Conservation (phyloP, 1,139 yeast genomes). For the Candida dubliniensis region DNA sequence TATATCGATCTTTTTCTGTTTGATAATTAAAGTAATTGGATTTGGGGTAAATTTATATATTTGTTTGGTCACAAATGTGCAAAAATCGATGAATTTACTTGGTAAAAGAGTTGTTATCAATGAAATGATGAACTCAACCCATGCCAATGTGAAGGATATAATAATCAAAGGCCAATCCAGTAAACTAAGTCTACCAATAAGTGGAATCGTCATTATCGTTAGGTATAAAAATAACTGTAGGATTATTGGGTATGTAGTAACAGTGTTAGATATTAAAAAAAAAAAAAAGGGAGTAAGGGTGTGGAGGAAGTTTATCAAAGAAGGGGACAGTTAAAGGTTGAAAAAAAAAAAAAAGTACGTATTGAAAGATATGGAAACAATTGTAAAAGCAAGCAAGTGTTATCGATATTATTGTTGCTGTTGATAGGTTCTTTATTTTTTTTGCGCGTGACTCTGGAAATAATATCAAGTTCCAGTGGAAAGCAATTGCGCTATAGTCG, state of each 20-base stretch:
- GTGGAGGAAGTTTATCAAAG: background rate
- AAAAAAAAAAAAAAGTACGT: no score
- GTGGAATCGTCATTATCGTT: slow-evolving; percentile 34
- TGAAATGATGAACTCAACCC: slow-evolving; percentile 40
- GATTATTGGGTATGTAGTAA: background rate
- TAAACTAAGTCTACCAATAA: slow-evolving; percentile 35
- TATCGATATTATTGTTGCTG: no score
- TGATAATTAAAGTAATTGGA: slow-evolving; percentile 29
- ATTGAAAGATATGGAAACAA: no score
- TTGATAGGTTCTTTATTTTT: no score
- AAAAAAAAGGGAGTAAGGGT: slow-evolving; percentile 1
- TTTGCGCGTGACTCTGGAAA: no score
- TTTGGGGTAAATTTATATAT: slow-evolving; percentile 31
- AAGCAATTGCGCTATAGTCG: no score
- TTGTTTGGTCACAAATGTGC: slow-evolving; percentile 28
- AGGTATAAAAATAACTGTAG: background rate
- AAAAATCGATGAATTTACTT: slow-evolving; percentile 26
- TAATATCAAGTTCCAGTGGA: no score
- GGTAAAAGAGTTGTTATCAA: slow-evolving; percentile 38
- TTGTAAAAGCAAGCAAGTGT: no score
- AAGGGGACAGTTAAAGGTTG: no score
- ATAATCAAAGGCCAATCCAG: slow-evolving; percentile 40
- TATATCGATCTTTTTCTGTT: slow-evolving; percentile 10
- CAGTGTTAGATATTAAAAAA: background rate
- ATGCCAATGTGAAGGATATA: slow-evolving; percentile 38